Percentiles rank a stretch among this genome's conserved stretches.
phyloP scores from a whole-genome alignment of 805 yeast genomes.

The Monosporozyma aquatica region DNA sequence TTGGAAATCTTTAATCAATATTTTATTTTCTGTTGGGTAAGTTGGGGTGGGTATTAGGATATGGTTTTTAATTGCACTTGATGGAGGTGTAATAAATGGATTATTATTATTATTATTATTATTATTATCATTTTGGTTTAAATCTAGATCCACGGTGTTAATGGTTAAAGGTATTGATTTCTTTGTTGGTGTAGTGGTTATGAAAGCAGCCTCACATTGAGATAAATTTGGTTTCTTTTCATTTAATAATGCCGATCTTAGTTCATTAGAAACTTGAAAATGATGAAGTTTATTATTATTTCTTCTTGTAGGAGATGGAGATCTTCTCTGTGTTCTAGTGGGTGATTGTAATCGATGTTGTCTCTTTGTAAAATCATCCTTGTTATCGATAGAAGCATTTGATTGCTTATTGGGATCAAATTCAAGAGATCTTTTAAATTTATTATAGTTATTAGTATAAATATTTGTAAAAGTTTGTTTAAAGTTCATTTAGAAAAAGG shows the following conservation, averaged over 20 bases:
- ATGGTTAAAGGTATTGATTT: not conserved
- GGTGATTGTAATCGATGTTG: not conserved
- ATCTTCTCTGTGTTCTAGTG: not conserved
- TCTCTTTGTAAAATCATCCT: too few species aligned
- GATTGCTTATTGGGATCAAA: not conserved
- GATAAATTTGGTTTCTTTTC: not conserved
- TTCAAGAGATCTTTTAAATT: constrained; percentile 7
- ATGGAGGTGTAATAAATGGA: constrained; percentile 5
- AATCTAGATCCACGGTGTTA: not conserved
- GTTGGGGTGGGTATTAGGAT: not conserved
- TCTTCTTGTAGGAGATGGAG: constrained; percentile 6
- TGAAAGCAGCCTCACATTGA: too few species aligned
- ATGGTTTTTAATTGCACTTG: constrained; percentile 1
- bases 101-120: not conserved
- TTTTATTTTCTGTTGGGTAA: not conserved
- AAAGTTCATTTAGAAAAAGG: constrained; percentile 6
- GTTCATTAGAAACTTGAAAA: constrained; percentile 4
- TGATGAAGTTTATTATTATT: not conserved
- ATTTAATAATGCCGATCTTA: not conserved
- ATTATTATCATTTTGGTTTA: too few species aligned
- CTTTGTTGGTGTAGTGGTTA: not conserved
- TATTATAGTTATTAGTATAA: not conserved
- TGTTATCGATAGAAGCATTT: too few species aligned
- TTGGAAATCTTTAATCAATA: constrained; percentile 6
- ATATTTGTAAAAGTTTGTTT: constrained; percentile 2